These are phyloP conservation scores for Cardiospermum halicacabum DNA, from an alignment of 345 rosid genomes.

Conservation along the genomic window DNA sequence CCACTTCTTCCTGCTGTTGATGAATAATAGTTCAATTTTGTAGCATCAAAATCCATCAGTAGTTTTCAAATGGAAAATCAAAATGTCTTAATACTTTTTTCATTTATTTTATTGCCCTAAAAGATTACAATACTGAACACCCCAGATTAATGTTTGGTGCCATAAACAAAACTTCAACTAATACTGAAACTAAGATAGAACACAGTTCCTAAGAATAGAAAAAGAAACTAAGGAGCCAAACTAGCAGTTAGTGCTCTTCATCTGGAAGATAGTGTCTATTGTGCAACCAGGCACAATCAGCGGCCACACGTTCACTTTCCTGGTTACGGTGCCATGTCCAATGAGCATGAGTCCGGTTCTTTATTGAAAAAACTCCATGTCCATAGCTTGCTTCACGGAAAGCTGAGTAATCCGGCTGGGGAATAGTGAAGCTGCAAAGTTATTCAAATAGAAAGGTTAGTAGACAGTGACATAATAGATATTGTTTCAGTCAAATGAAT, in stretches of 20 bases:
- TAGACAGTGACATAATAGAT: neutral
- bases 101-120: no score
- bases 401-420: slow-evolving; percentile 34
- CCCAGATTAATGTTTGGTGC: no score
- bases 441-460: neutral
- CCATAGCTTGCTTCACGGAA: slow-evolving; percentile 38
- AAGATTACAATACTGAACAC: no score
- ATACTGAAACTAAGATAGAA: neutral
- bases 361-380: slow-evolving; percentile 29
- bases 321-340: slow-evolving; percentile 38
- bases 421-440: slow-evolving; percentile 22
- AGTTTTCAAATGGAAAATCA: neutral
- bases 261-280: slow-evolving; percentile 26
- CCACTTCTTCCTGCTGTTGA: slow-evolving; percentile 28
- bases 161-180: neutral
- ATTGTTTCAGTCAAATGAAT: neutral
- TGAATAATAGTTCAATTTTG: neutral
- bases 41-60: neutral
- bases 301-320: slow-evolving; percentile 22
- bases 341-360: slow-evolving; percentile 32
- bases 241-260: slow-evolving; percentile 17
- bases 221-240: neutral
- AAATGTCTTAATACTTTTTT: no score
- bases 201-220: neutral
- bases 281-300: slow-evolving; percentile 32